phyloP scores from a whole-genome alignment of 2,329 filamentous ascomycete species.

The Furcasterigmium sp. region DNA sequence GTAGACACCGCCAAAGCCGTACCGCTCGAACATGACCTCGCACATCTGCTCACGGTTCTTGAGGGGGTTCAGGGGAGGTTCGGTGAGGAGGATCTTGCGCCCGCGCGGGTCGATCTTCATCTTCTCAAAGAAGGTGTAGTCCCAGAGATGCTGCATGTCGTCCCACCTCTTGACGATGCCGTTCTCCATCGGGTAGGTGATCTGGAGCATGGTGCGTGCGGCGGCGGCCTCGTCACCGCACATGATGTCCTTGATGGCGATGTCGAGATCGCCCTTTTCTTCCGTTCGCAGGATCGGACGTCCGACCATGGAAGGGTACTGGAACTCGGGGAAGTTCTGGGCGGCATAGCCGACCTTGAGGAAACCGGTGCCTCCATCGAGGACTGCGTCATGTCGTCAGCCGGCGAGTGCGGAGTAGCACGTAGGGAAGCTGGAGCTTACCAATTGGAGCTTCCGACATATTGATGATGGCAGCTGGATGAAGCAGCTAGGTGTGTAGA shows the following conservation, averaged over 20 bases:
- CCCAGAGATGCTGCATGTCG: slow-evolving; percentile 99
- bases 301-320: slow-evolving; percentile 97
- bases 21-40: slow-evolving; percentile 98
- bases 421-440: slow-evolving; percentile 22
- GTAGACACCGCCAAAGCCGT: slow-evolving; percentile 93
- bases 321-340: slow-evolving; percentile 98
- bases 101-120: slow-evolving; percentile 86
- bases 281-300: slow-evolving; percentile 95
- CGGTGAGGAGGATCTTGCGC: slow-evolving; percentile 94
- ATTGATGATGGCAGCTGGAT: slow-evolving; percentile 11
- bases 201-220: slow-evolving; percentile 94
- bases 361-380: slow-evolving; percentile 99
- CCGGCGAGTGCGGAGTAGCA: slow-evolving; percentile 6
- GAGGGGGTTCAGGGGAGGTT: slow-evolving; percentile 96
- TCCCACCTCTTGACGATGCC: slow-evolving; percentile 99
- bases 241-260: slow-evolving; percentile 96
- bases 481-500: too few relatives aligned
- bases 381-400: slow-evolving; percentile 53
- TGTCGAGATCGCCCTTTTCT: slow-evolving; percentile 61
- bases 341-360: slow-evolving; percentile 99
- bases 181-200: slow-evolving; percentile 99
- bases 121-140: slow-evolving; percentile 98
- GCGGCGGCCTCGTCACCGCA: slow-evolving; percentile 97
- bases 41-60: slow-evolving; percentile 97
- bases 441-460: slow-evolving; percentile 54